Conservation (phyloP, 257 asterid genomes). For the Lavandula angustifolia region DNA sequence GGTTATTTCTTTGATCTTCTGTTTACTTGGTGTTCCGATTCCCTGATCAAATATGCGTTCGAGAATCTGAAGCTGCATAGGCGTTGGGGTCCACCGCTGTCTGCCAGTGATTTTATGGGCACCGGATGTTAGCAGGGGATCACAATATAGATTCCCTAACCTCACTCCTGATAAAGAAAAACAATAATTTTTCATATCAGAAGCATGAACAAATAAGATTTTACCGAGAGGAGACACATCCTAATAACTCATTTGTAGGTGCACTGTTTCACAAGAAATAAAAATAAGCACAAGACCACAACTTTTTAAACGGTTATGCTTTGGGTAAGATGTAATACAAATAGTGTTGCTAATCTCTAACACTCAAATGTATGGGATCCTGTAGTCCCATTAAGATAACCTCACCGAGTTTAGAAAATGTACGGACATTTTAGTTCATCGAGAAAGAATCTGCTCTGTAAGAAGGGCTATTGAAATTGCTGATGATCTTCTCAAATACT, state of each 20-base stretch:
- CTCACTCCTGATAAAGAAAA: slow-evolving; percentile 64
- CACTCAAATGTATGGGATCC: no score
- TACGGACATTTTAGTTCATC: background rate
- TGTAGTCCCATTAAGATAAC: no score
- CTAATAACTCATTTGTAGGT: background rate
- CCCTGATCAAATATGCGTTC: slow-evolving; percentile 91
- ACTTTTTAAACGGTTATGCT: no score
- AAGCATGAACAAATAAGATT: background rate
- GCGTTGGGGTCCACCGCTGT: slow-evolving; percentile 97
- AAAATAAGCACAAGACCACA: background rate
- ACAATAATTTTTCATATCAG: slow-evolving; percentile 4
- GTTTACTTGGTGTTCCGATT: slow-evolving; percentile 93
- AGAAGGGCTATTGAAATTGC: no score
- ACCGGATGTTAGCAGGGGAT: slow-evolving; percentile 69
- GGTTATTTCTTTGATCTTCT: slow-evolving; percentile 91
- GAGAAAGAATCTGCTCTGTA: no score
- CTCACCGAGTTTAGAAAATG: background rate
- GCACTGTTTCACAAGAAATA: background rate
- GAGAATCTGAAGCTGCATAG: slow-evolving; percentile 91
- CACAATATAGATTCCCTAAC: slow-evolving; percentile 79
- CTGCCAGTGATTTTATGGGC: slow-evolving; percentile 85
- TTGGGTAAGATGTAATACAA: no score
- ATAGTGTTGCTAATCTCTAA: background rate
- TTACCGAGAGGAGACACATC: background rate
- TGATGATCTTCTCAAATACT: no score